Percentiles rank a stretch among this genome's conserved stretches.
These are phyloP conservation scores for Phytophthora hybrid DNA, from an alignment of 352 stramenopile genomes.

Conservation along the genomic window DNA sequence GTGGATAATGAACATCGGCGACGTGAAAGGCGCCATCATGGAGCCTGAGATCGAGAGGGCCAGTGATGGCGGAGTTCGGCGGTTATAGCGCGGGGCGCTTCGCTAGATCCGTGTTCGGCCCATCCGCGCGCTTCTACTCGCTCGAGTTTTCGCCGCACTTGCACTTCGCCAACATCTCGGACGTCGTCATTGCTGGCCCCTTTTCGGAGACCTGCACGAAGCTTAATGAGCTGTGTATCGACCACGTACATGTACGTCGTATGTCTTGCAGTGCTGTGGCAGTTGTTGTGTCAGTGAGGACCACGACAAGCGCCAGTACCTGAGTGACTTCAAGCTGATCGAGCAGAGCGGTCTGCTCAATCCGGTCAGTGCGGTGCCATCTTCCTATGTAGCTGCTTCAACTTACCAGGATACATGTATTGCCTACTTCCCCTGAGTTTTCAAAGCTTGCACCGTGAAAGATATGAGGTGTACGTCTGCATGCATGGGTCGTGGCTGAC, in stretches of 20 bases:
- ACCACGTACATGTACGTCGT: conserved; percentile 36
- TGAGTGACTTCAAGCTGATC: conserved; percentile 43
- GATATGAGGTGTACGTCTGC: too few species aligned
- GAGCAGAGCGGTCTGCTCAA: conserved; percentile 47
- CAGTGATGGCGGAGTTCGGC: conserved; percentile 60
- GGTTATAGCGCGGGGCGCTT: too few species aligned
- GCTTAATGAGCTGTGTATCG: conserved; percentile 32
- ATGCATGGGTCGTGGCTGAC: too few species aligned
- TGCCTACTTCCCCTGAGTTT: too few species aligned
- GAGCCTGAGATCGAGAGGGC: conserved; percentile 39
- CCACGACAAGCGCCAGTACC: conserved; percentile 42
- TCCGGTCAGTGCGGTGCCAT: conserved; percentile 19
- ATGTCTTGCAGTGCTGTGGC: neutral
- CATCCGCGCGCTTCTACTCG: conserved; percentile 53
- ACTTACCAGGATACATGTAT: too few species aligned
- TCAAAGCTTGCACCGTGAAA: too few species aligned
- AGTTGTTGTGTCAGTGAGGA: conserved; percentile 22
- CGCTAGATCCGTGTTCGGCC: conserved; percentile 25
- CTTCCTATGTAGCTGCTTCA: neutral
- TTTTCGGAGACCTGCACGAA: conserved; percentile 45
- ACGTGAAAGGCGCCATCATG: conserved; percentile 46
- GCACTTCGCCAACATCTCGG: conserved; percentile 43
- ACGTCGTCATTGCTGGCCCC: conserved; percentile 27
- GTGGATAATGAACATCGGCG: conserved; percentile 52
- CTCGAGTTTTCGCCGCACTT: conserved; percentile 52